A percentile compares a stretch with the other conserved stretches of the same genome.
Conservation (phyloP, 352 stramenopile genomes). For the Globisporangium acanthophoron region DNA sequence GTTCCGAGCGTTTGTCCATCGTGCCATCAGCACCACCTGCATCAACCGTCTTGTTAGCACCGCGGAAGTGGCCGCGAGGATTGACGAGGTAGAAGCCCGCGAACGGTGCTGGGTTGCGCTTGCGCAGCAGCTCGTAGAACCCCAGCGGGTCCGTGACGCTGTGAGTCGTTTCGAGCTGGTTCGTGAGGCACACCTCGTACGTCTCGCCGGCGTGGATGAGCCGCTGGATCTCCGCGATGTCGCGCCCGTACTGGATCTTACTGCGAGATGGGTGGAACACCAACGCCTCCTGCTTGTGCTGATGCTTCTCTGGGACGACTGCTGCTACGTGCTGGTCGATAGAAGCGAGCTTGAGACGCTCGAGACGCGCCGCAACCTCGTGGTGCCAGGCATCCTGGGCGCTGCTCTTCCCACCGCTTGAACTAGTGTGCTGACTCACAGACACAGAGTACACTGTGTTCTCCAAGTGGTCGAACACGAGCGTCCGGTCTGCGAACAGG, state of each 20-base stretch:
- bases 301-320: neutral
- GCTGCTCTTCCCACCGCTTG: neutral
- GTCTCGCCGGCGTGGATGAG: conserved; percentile 91
- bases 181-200: conserved; percentile 96
- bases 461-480: conserved; percentile 87
- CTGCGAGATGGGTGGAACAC: conserved; percentile 57
- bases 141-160: conserved; percentile 37
- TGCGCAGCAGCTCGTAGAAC: conserved; percentile 90
- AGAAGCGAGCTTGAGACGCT: conserved; percentile 10
- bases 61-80: conserved; percentile 23
- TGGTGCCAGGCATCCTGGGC: conserved; percentile 1
- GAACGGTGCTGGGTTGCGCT: conserved; percentile 93
- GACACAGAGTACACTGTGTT: conserved; percentile 78
- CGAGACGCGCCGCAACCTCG: neutral
- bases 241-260: conserved; percentile 72
- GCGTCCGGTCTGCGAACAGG: conserved; percentile 84
- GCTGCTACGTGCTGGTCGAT: neutral
- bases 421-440: neutral
- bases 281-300: neutral
- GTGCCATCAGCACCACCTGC: too few relatives aligned
- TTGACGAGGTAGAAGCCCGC: conserved; percentile 89
- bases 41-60: neutral
- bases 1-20: neutral
- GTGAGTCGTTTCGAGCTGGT: conserved; percentile 77
- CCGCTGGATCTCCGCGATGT: conserved; percentile 86